Percentiles rank a stretch among this genome's conserved stretches.
These are phyloP conservation scores for Zizania latifolia DNA, from an alignment of 176 grass and related monocot genomes.

Conservation along the genomic window DNA sequence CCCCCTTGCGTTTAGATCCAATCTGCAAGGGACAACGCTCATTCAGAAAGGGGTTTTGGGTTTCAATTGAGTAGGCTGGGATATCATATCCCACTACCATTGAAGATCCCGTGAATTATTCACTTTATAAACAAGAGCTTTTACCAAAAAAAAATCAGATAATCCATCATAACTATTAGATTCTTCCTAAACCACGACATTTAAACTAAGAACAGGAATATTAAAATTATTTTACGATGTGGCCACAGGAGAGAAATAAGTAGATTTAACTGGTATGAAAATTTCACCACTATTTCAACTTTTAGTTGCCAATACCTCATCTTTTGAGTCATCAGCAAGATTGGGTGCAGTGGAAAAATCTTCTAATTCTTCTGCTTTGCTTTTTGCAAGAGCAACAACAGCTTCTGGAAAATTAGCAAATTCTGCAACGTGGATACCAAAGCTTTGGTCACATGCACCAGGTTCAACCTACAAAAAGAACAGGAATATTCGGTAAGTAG, in stretches of 20 bases:
- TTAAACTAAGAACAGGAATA: background rate
- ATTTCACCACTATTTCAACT: background rate
- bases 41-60: background rate
- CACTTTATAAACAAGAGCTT: background rate
- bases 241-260: background rate
- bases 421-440: constrained; percentile 96
- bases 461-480: constrained; percentile 76
- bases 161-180: background rate
- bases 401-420: constrained; percentile 95
- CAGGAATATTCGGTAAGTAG: background rate
- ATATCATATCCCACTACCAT: background rate
- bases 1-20: constrained; percentile 68
- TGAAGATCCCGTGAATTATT: background rate
- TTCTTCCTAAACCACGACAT: background rate
- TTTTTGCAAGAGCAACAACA: constrained; percentile 78
- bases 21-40: constrained; percentile 33
- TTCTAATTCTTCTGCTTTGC: constrained; percentile 94
- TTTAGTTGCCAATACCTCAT: constrained; percentile 54
- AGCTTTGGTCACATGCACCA: constrained; percentile 94
- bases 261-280: constrained; percentile 11
- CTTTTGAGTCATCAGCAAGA: constrained; percentile 36
- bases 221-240: background rate
- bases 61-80: background rate
- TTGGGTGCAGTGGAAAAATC: constrained; percentile 64
- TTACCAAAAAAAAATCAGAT: background rate